A percentile compares a stretch with the other conserved stretches of the same genome.
phyloP scores from a whole-genome alignment of 495 filamentous ascomycete species.

The Pseudoneurospora amorphoporcata region DNA sequence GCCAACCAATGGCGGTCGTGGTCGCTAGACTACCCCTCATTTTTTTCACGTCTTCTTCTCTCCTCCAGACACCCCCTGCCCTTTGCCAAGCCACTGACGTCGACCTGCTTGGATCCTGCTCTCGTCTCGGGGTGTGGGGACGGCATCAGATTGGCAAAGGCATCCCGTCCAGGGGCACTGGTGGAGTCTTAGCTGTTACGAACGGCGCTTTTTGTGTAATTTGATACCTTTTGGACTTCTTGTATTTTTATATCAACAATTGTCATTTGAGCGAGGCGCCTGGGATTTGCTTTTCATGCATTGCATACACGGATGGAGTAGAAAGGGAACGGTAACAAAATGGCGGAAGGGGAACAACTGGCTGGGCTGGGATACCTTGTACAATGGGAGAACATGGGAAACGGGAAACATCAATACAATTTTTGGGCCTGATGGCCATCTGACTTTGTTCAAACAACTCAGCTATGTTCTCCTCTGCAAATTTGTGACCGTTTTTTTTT shows the following conservation, averaged over 20 bases:
- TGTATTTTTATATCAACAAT: not conserved
- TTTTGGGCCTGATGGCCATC: not conserved
- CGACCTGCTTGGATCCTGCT: conserved; percentile 8
- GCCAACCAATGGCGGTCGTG: not conserved
- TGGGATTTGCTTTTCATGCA: not conserved
- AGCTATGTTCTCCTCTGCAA: not conserved
- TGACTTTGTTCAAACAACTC: not conserved
- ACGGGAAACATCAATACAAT: not conserved
- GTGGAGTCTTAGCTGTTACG: not conserved
- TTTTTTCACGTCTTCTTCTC: not conserved
- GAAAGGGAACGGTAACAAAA: not conserved
- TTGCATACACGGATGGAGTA: not conserved
- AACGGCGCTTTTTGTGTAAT: not conserved
- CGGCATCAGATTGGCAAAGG: not conserved
- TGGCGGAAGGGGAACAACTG: not conserved
- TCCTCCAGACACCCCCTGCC: not conserved
- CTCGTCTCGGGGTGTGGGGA: not conserved
- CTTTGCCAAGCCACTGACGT: conserved; percentile 14
- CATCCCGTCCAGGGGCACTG: not conserved
- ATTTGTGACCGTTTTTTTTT: not conserved
- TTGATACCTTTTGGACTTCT: not conserved
- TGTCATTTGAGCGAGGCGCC: not conserved
- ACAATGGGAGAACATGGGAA: not conserved
- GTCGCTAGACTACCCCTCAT: not conserved
- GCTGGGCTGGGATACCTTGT: not conserved